A percentile compares a stretch with the other conserved stretches of the same genome.
These are phyloP conservation scores for Sarcocystis neurona DNA, from an alignment of 169 alveolate species.

Conservation along the genomic window DNA sequence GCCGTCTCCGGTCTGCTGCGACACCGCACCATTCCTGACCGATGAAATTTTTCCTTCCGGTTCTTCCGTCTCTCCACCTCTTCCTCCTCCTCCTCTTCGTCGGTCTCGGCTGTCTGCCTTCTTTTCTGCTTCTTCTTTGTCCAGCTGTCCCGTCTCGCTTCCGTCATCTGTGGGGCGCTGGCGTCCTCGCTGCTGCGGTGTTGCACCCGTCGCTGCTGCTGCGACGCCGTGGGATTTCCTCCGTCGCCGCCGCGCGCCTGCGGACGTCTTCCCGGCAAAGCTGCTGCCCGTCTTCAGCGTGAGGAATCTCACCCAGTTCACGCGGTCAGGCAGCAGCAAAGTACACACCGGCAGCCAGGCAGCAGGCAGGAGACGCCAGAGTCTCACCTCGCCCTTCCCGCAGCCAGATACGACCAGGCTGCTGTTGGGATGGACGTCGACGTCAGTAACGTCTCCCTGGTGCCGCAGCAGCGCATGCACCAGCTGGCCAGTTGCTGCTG, in stretches of 20 bases:
- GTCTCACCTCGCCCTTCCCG: conserved; percentile 67
- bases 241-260: not conserved
- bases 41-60: not conserved
- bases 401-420: conserved; percentile 75
- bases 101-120: not conserved
- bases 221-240: not conserved
- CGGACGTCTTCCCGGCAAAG: not conserved
- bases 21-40: not conserved
- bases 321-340: conserved; percentile 3
- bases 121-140: not conserved
- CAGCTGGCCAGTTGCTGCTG: conserved; percentile 74
- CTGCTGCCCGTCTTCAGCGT: not conserved
- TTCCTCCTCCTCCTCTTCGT: not conserved
- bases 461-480: conserved; percentile 73
- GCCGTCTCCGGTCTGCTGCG: not conserved
- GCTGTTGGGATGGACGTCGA: conserved; percentile 77
- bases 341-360: conserved; percentile 41
- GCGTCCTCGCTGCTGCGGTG: not conserved
- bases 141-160: not conserved
- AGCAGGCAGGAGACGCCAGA: conserved; percentile 48
- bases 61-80: not conserved
- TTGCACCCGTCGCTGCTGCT: not conserved
- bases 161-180: not conserved
- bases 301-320: conserved; percentile 38
- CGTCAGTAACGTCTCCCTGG: conserved; percentile 76